phyloP scores from a whole-genome alignment of 1,284 basidiomycete genomes.

The Cystobasidium pallidum region DNA sequence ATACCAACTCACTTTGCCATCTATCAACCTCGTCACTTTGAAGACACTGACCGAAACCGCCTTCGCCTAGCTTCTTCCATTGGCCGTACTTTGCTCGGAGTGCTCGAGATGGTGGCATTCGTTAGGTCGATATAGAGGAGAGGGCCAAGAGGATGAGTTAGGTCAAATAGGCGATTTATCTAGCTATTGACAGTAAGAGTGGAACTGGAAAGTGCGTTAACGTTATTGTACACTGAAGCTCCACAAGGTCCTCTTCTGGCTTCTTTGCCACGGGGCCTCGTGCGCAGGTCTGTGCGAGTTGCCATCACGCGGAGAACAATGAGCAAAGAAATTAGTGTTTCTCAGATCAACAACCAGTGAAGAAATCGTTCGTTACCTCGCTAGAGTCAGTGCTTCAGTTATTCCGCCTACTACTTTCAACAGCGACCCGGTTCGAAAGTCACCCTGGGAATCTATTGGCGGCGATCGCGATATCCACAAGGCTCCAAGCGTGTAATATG shows the following conservation, averaged over 20 bases:
- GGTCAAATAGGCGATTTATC: constrained; percentile 1
- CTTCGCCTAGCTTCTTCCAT: constrained; percentile 28
- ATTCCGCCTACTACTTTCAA: too few species aligned
- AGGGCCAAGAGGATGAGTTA: background rate
- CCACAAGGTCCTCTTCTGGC: constrained; percentile 5
- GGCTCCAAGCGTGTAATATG: too few species aligned
- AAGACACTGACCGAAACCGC: constrained; percentile 30
- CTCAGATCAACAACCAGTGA: too few species aligned
- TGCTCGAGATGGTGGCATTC: constrained; percentile 9
- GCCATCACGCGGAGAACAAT: constrained; percentile 16
- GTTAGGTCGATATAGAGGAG: constrained; percentile 11
- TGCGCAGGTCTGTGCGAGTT: constrained; percentile 12
- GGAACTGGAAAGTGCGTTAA: background rate
- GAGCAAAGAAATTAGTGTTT: constrained; percentile 12
- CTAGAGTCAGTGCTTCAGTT: too few species aligned
- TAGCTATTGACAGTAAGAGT: constrained; percentile 9
- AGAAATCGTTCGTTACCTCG: too few species aligned
- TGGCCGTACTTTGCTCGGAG: constrained; percentile 21
- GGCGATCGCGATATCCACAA: too few species aligned
- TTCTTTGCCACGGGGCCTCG: constrained; percentile 3
- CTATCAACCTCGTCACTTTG: constrained; percentile 20
- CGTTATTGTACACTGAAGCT: background rate
- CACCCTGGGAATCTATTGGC: too few species aligned
- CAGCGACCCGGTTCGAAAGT: too few species aligned
- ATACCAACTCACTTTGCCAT: constrained; percentile 19